Conservation (phyloP, 2,329 filamentous ascomycete species). For the Parafenestella ontariensis region DNA sequence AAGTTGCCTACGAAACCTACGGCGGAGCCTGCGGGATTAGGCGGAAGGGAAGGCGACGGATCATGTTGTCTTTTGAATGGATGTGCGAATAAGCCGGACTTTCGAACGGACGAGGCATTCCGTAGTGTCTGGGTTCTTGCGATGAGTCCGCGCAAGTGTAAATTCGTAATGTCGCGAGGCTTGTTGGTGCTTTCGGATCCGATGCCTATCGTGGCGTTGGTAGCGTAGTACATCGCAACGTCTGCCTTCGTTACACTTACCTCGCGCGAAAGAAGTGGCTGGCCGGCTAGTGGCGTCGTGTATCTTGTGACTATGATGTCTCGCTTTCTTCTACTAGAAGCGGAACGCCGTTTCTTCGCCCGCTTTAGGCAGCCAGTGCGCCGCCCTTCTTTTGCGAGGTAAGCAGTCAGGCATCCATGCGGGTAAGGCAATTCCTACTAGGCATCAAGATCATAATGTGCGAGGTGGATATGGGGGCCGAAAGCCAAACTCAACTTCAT, state of each 20-base stretch:
- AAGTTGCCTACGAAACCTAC: background rate
- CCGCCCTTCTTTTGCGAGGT: background rate
- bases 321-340: conserved; percentile 1
- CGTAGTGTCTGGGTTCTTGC: too few species aligned
- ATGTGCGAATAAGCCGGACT: background rate
- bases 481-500: conserved; percentile 14
- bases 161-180: too few species aligned
- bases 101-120: background rate
- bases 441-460: conserved; percentile 7
- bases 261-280: background rate
- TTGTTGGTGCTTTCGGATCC: background rate
- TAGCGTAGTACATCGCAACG: background rate
- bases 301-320: background rate
- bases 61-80: too few species aligned
- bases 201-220: background rate
- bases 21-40: background rate
- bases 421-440: conserved; percentile 3
- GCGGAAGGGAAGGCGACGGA: background rate
- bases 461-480: conserved; percentile 1
- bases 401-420: background rate
- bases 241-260: background rate
- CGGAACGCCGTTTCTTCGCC: background rate
- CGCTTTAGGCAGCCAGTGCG: background rate
- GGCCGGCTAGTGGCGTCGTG: background rate
- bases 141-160: too few species aligned